Evolutionary conservation across 345 rosid genomes (phyloP).

Genomic region (Lepidium sativum): DNA sequence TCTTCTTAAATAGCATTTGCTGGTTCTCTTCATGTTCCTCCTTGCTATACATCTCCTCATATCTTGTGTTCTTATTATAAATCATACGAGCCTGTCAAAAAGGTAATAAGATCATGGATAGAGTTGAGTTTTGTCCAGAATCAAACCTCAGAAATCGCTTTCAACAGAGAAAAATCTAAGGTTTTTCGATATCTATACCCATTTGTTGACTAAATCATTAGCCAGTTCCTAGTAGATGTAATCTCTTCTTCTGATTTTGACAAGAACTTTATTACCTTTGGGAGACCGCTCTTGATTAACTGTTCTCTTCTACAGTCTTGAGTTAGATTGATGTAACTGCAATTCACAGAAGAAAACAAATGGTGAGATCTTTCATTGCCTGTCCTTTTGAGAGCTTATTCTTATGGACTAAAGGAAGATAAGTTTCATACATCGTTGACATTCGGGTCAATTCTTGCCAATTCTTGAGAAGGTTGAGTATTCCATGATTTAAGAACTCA

Average conservation of each 20-base stretch:
- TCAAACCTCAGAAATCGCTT: not conserved
- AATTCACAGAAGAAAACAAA: conserved; percentile 1
- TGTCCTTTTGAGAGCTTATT: not conserved
- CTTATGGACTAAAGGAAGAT: conserved; percentile 2
- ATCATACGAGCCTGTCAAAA: conserved; percentile 44
- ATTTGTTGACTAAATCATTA: conserved; percentile 72
- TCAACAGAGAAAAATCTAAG: not conserved
- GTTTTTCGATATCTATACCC: conserved; percentile 26
- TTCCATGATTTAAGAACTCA: conserved; percentile 84
- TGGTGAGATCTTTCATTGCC: not conserved
- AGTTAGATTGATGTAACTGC: conserved; percentile 64
- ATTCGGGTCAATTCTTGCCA: conserved; percentile 97
- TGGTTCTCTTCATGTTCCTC: conserved; percentile 56
- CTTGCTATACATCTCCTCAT: conserved; percentile 56
- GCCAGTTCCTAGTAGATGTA: conserved; percentile 67
- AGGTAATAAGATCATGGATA: not conserved
- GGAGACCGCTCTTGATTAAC: conserved; percentile 72
- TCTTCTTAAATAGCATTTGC: conserved; percentile 22
- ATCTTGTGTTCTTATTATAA: conserved; percentile 79
- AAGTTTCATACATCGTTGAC: conserved; percentile 46
- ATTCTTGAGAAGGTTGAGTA: conserved; percentile 57
- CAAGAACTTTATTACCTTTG: conserved; percentile 65
- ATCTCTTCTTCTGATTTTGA: conserved; percentile 92
- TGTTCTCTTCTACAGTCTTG: conserved; percentile 70
- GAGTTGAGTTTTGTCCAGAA: too few species aligned